Conservation (phyloP, 2,329 filamentous ascomycete genomes). For the Endoconidiophora polonica region DNA sequence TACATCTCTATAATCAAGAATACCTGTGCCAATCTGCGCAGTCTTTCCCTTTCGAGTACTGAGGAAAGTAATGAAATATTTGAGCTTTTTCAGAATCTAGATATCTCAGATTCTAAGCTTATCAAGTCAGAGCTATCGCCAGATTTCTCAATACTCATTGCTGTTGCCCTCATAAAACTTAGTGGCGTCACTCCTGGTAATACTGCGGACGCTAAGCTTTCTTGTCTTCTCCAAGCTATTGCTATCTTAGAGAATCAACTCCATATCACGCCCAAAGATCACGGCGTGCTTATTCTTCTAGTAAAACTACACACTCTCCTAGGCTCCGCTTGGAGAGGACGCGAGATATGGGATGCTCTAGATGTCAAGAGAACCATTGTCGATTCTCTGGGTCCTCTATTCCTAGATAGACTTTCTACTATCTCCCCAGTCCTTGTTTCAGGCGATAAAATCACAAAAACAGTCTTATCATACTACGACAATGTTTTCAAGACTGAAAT, state of each 20-base stretch:
- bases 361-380: slow-evolving; percentile 40
- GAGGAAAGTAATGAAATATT: slow-evolving; percentile 13
- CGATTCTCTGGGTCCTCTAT: slow-evolving; percentile 37
- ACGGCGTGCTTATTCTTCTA: slow-evolving; percentile 31
- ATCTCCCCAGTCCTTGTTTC: slow-evolving; percentile 26
- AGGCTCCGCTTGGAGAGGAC: slow-evolving; percentile 31
- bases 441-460: slow-evolving; percentile 17
- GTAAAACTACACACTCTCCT: slow-evolving; percentile 34
- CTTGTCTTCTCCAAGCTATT: slow-evolving; percentile 30
- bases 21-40: slow-evolving; percentile 4
- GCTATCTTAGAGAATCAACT: slow-evolving; percentile 34
- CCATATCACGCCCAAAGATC: slow-evolving; percentile 27
- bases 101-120: slow-evolving; percentile 2
- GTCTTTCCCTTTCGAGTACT: slow-evolving; percentile 2
- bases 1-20: slow-evolving; percentile 23
- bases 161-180: slow-evolving; percentile 9
- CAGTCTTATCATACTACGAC: slow-evolving; percentile 23
- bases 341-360: slow-evolving; percentile 32
- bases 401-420: slow-evolving; percentile 37
- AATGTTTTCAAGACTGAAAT: slow-evolving; percentile 31
- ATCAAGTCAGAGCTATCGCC: slow-evolving; percentile 12
- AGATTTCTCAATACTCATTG: slow-evolving; percentile 12
- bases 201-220: not conserved
- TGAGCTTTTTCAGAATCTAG: slow-evolving; percentile 4
- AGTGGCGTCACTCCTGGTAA: slow-evolving; percentile 4